phyloP scores from a whole-genome alignment of 805 yeast genomes.

The Nakazawaea molendinolei region DNA sequence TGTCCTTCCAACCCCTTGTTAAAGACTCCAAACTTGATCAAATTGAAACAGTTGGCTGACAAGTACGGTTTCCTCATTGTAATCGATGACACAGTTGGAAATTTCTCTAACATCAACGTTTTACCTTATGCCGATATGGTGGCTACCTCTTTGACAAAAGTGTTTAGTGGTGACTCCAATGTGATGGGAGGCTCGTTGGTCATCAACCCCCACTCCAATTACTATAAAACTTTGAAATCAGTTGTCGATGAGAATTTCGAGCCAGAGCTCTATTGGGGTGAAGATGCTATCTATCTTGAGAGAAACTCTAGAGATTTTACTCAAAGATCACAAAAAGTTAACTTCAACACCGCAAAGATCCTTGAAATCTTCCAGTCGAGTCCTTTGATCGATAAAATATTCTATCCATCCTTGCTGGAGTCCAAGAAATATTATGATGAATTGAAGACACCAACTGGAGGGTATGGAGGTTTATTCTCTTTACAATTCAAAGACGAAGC shows the following conservation, averaged over 20 bases:
- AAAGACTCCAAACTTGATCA: slow-evolving; percentile 70
- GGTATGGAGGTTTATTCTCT: slow-evolving; percentile 85
- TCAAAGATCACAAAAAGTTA: slow-evolving; percentile 49
- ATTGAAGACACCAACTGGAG: slow-evolving; percentile 62
- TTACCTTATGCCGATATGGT: slow-evolving; percentile 81
- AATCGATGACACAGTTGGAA: slow-evolving; percentile 94
- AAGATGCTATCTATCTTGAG: slow-evolving; percentile 88
- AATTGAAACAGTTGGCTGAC: slow-evolving; percentile 59
- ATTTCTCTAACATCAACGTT: slow-evolving; percentile 76
- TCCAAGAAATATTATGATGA: slow-evolving; percentile 64
- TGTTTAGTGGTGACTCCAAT: slow-evolving; percentile 90
- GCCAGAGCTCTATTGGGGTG: slow-evolving; percentile 81
- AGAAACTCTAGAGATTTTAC: slow-evolving; percentile 89
- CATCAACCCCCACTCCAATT: slow-evolving; percentile 58
- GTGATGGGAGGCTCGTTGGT: slow-evolving; percentile 92
- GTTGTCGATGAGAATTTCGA: slow-evolving; percentile 50
- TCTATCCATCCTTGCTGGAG: slow-evolving; percentile 57
- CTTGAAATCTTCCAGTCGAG: slow-evolving; percentile 44
- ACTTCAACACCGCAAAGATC: slow-evolving; percentile 48
- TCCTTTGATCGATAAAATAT: slow-evolving; percentile 55
- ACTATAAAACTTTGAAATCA: slow-evolving; percentile 42
- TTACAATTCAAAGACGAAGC: slow-evolving; percentile 57
- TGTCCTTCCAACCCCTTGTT: slow-evolving; percentile 94
- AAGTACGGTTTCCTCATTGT: slow-evolving; percentile 71
- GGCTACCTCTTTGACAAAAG: slow-evolving; percentile 82